Conservation (phyloP, 179 eudicot genomes). For the Spinacia oleracea region DNA sequence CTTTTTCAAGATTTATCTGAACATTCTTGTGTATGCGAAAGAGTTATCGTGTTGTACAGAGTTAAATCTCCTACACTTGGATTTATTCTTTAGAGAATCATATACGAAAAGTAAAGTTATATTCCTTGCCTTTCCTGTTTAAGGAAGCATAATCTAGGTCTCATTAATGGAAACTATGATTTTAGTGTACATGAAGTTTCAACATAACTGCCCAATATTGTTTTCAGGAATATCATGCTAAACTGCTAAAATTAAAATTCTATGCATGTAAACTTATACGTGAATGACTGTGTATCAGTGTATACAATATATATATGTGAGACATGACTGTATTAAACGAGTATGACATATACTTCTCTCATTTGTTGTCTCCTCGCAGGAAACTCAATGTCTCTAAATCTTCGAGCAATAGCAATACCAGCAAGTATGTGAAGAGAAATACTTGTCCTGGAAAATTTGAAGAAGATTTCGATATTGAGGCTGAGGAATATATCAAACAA, state of each 20-base stretch:
- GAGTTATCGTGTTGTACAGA: not conserved
- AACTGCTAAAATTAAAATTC: not conserved
- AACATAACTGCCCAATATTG: not conserved
- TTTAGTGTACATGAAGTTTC: not conserved
- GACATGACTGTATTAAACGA: constrained; percentile 16
- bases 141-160: constrained; percentile 12
- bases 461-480: not conserved
- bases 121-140: constrained; percentile 13
- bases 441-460: not conserved
- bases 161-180: not conserved
- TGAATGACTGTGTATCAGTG: not conserved
- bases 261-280: not conserved
- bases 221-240: not conserved
- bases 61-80: not conserved
- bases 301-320: not conserved
- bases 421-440: not conserved
- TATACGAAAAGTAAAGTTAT: constrained; percentile 8
- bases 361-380: constrained; percentile 16
- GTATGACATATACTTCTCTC: constrained; percentile 14
- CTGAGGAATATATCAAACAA: constrained; percentile 7
- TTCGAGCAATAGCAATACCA: not conserved
- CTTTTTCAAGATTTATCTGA: constrained; percentile 20
- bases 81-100: constrained; percentile 11
- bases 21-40: constrained; percentile 9
- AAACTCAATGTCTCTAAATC: not conserved